These are phyloP conservation scores for Excoecaria agallocha DNA, from an alignment of 345 rosid species.

Conservation along the genomic window DNA sequence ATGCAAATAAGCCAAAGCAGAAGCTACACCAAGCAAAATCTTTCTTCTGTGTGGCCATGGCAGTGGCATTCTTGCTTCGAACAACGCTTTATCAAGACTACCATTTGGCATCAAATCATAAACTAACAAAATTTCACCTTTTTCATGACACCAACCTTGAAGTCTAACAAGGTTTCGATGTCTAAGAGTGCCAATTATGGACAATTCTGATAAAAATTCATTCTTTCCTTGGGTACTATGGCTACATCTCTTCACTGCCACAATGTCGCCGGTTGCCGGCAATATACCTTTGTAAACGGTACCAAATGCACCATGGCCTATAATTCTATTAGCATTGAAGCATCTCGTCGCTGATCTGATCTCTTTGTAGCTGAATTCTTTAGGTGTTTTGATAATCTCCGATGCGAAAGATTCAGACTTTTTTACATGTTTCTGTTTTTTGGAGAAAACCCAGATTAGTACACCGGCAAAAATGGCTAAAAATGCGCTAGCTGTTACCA, in stretches of 20 bases:
- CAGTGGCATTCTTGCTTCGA: conserved; percentile 63
- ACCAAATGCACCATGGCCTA: conserved; percentile 94
- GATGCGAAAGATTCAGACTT: conserved; percentile 64
- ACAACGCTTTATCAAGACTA: conserved; percentile 86
- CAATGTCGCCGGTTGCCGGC: conserved; percentile 60
- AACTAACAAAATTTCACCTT: conserved; percentile 80
- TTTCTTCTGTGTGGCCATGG: conserved; percentile 79
- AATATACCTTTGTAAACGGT: conserved; percentile 85
- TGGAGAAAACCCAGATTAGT: conserved; percentile 70
- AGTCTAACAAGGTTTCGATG: conserved; percentile 89
- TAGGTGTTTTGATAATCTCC: conserved; percentile 82
- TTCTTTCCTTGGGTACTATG: conserved; percentile 81
- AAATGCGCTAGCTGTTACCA: conserved; percentile 88
- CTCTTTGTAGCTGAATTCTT: conserved; percentile 85
- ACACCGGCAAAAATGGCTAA: conserved; percentile 72
- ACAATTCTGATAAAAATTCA: conserved; percentile 81
- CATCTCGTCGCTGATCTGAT: conserved; percentile 73
- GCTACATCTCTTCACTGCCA: conserved; percentile 90
- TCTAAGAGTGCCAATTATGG: conserved; percentile 78
- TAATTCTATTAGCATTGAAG: conserved; percentile 63
- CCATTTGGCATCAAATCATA: conserved; percentile 96
- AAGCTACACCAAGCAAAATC: conserved; percentile 77
- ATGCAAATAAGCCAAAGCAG: conserved; percentile 90
- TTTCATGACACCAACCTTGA: conserved; percentile 94
- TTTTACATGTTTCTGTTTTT: conserved; percentile 45